Base-by-base conservation (phyloP, 441 rosid genomes). In the Manihot esculenta region DNA sequence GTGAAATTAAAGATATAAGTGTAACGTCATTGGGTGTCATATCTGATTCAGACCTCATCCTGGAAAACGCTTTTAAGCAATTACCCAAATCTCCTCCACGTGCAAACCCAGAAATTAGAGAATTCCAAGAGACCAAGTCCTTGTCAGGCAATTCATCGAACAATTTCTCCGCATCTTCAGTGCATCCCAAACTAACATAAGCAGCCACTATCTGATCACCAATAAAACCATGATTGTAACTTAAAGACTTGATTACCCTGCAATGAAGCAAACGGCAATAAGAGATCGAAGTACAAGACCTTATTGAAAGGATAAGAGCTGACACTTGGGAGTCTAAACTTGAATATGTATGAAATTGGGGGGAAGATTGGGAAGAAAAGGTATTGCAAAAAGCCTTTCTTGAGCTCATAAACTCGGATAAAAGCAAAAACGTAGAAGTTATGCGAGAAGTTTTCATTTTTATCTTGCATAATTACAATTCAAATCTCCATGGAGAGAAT, bases 111-210 rank as follows among this genome's bases (percentile, higher is more conserved):
- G 88, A 83, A 44, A 87, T 80, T 17, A 86, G 73, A 27, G 90
- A 87, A 80, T 88, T 88, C 88, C 94, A 88, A n/a, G 96, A 87
- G 53, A 80, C 72, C 35, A 87, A 55, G 74, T 90, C 94, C 62
- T 75, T 84, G 0, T 74, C 73, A 38, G 90, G 84, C 81, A 88
- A 81, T 85, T 88, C 90, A 74, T 81, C 90, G 82, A 90, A 90
- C 86, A 88, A 23, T 23, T 83, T 74, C 68, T 69, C 62, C 12
- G 88, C 90, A 26, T 80, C 82, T 12, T 81, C 72, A 8, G 64
- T 62, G 33, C 66, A 66, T 7, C 87, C 90, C 64, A 84, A 9
- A 62, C 74, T 79, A 9, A 63, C 7, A 58, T 89, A 89, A 26
- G 69, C 20, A 0, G 84, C 61, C 27, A 88, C 89, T 44, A 89